Evolutionary conservation across 768 basidiomycete species (phyloP).

Genomic region (Ramaria rubella): DNA sequence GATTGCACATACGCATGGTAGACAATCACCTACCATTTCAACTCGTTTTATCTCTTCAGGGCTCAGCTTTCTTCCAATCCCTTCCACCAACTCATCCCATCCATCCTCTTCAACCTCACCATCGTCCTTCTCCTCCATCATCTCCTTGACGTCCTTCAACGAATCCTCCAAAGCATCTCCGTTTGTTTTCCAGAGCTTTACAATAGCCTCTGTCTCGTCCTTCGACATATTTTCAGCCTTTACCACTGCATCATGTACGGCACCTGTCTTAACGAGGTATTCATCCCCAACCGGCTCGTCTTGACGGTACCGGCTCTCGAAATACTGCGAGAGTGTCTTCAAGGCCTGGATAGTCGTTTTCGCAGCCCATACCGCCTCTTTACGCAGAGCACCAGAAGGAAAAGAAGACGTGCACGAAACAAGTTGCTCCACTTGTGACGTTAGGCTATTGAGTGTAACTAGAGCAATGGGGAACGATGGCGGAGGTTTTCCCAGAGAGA

Average conservation of each 20-base stretch:
- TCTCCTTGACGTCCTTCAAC: constrained; percentile 47
- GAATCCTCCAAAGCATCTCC: constrained; percentile 56
- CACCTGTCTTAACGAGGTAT: constrained; percentile 50
- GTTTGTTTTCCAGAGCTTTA: constrained; percentile 44
- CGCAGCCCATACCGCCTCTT: constrained; percentile 37
- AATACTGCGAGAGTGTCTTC: constrained; percentile 36
- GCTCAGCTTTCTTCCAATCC: constrained; percentile 39
- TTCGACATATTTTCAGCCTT: constrained; percentile 39
- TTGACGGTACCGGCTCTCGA: constrained; percentile 26
- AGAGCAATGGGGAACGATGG: constrained; percentile 47
- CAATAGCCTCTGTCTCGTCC: constrained; percentile 53
- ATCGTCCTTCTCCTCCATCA: constrained; percentile 34
- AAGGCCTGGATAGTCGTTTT: constrained; percentile 40
- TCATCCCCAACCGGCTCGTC: constrained; percentile 32
- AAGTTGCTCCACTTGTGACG: constrained; percentile 42
- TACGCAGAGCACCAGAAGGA: constrained; percentile 33
- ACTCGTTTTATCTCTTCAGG: constrained; percentile 43
- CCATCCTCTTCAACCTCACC: constrained; percentile 43
- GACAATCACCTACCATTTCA: constrained; percentile 7
- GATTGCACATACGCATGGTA: not conserved
- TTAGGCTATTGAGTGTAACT: constrained; percentile 47
- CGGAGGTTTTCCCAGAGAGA: constrained; percentile 49
- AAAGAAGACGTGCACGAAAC: constrained; percentile 46
- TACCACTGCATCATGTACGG: constrained; percentile 57
- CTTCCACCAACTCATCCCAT: constrained; percentile 59